phyloP scores from a whole-genome alignment of 75 land plant species.

The Azolla pinnata region DNA sequence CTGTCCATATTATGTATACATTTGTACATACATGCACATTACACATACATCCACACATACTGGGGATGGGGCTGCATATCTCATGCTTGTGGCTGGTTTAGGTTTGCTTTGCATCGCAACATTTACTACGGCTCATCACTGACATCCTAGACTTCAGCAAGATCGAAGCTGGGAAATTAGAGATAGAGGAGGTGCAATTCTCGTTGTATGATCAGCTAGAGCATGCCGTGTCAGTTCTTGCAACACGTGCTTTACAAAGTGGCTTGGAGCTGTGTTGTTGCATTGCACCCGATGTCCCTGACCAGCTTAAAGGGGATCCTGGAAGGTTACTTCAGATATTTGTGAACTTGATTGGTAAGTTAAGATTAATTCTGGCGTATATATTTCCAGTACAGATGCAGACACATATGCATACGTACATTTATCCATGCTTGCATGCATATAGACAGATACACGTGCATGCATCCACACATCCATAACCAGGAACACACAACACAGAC shows the following conservation, averaged over 20 bases:
- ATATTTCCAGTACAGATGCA: too few relatives aligned
- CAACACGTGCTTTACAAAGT: conserved; percentile 25
- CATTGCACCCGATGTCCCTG: conserved; percentile 26
- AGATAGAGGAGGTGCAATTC: conserved; percentile 34
- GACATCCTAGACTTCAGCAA: conserved; percentile 35
- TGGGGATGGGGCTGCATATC: too few relatives aligned
- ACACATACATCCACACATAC: too few relatives aligned
- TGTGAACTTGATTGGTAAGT: conserved; percentile 29
- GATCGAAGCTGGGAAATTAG: conserved; percentile 36
- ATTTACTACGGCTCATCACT: conserved; percentile 26
- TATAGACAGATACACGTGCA: too few relatives aligned
- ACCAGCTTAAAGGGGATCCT: conserved; percentile 31
- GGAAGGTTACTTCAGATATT: conserved; percentile 30
- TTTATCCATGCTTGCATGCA: too few relatives aligned
- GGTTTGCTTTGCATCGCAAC: conserved; percentile 33
- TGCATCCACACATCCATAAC: too few relatives aligned
- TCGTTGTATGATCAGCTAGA: conserved; percentile 32
- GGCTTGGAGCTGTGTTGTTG: conserved; percentile 28
- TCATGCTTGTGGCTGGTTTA: conserved; percentile 16
- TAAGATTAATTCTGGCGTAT: too few relatives aligned
- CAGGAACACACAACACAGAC: too few relatives aligned
- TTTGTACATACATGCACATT: too few relatives aligned
- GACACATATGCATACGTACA: too few relatives aligned
- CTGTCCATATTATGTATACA: too few relatives aligned
- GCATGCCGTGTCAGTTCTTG: conserved; percentile 33